These are phyloP conservation scores for Priceomyces fermenticarens DNA, from an alignment of 805 yeast species.

Conservation along the genomic window DNA sequence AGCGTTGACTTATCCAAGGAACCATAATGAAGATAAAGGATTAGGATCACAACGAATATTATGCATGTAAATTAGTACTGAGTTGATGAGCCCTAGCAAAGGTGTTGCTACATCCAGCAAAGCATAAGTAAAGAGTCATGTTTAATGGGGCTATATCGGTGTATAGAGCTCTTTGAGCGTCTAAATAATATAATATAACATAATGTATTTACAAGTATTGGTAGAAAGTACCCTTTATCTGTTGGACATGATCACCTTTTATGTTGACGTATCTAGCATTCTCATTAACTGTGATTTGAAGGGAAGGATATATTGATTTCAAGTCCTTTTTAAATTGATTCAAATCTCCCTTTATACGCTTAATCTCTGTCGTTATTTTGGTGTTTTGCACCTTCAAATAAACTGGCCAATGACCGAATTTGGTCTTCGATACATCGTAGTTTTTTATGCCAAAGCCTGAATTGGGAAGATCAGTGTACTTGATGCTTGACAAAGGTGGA, in stretches of 20 bases:
- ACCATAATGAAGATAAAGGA: too few species aligned
- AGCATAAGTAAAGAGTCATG: too few species aligned
- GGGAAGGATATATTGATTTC: constrained; percentile 45
- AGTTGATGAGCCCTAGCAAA: too few species aligned
- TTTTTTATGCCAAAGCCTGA: constrained; percentile 33
- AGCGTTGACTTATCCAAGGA: constrained; percentile 8
- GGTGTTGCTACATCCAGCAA: too few species aligned
- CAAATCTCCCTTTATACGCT: constrained; percentile 67
- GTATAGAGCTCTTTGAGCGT: neutral
- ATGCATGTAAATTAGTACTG: too few species aligned
- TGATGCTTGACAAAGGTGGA: constrained; percentile 26
- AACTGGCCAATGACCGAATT: constrained; percentile 75
- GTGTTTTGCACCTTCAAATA: constrained; percentile 67
- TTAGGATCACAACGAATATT: too few species aligned
- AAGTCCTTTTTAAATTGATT: constrained; percentile 66
- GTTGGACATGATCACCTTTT: constrained; percentile 36
- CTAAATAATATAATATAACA: too few species aligned
- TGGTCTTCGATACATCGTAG: constrained; percentile 49
- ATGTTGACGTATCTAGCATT: constrained; percentile 36
- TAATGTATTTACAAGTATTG: constrained; percentile 7
- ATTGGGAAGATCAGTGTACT: constrained; percentile 24
- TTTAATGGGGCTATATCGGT: neutral
- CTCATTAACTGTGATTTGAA: constrained; percentile 37
- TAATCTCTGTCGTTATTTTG: constrained; percentile 69
- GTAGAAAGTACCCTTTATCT: constrained; percentile 27